These are phyloP conservation scores for Cyclostephanos invisitatus DNA, from an alignment of 108 stramenopile species.

Conservation along the genomic window DNA sequence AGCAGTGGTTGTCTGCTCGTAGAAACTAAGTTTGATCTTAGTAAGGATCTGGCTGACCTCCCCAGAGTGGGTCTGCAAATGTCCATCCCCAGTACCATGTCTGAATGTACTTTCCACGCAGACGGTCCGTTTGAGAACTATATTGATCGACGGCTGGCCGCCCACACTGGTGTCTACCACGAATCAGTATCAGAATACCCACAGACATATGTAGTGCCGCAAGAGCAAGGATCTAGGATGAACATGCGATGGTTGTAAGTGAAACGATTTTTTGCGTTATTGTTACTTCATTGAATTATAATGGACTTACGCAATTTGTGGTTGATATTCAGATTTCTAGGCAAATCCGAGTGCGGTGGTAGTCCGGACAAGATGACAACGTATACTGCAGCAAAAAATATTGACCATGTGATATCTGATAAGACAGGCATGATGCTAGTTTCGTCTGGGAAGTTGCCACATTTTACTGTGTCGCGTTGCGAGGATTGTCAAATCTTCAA, in stretches of 20 bases:
- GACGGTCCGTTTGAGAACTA: conserved; percentile 79
- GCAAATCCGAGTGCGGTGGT: background rate
- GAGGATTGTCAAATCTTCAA: conserved; percentile 24
- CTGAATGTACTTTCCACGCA: conserved; percentile 58
- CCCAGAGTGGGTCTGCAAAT: conserved; percentile 69
- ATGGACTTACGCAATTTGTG: background rate
- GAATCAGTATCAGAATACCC: conserved; percentile 13
- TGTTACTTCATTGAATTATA: background rate
- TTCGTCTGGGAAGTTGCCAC: conserved; percentile 12
- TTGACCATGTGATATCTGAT: conserved; percentile 3
- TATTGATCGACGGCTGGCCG: conserved; percentile 49
- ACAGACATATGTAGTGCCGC: conserved; percentile 38
- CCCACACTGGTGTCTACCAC: conserved; percentile 33
- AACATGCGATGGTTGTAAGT: conserved; percentile 42
- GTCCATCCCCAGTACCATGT: conserved; percentile 39
- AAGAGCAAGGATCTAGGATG: conserved; percentile 39
- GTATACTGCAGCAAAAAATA: background rate
- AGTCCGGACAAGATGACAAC: background rate
- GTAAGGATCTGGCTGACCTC: conserved; percentile 40
- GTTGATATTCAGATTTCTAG: conserved; percentile 21
- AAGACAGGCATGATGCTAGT: conserved; percentile 27
- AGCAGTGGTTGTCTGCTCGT: conserved; percentile 40
- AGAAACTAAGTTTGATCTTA: conserved; percentile 57
- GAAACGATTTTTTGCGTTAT: background rate
- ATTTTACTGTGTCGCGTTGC: conserved; percentile 23